Conservation (phyloP, 75 land plant genomes). For the Pinus tabuliformis region DNA sequence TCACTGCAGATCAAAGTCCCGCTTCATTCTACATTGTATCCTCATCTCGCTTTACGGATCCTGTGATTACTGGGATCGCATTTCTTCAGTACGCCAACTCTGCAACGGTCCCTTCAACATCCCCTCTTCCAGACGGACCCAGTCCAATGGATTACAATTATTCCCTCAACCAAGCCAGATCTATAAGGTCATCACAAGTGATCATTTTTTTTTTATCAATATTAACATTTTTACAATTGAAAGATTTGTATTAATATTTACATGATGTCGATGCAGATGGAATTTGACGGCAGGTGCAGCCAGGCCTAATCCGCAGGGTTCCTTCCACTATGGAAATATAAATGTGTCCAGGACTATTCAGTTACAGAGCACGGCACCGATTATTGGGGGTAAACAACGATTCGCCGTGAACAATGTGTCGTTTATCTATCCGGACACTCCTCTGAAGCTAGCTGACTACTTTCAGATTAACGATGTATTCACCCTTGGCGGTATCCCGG, state of each 20-base stretch:
- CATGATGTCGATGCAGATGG: constrained; percentile 35
- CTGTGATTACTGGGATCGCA: constrained; percentile 37
- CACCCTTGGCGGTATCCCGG: constrained; percentile 58
- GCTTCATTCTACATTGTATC: constrained; percentile 49
- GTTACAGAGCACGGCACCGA: constrained; percentile 56
- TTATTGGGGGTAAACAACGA: constrained; percentile 72
- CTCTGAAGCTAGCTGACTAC: constrained; percentile 82
- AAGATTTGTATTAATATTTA: too few species aligned
- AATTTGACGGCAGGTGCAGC: constrained; percentile 91
- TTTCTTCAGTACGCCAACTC: constrained; percentile 32
- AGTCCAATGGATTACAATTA: constrained; percentile 45
- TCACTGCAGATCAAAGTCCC: constrained; percentile 52
- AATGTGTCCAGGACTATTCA: constrained; percentile 50
- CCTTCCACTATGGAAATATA: constrained; percentile 85
- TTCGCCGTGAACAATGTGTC: constrained; percentile 86
- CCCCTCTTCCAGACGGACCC: constrained; percentile 34
- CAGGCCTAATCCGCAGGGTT: constrained; percentile 93
- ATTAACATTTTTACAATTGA: background rate
- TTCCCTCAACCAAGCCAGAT: constrained; percentile 74
- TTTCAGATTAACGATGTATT: constrained; percentile 76
- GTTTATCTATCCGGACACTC: constrained; percentile 64
- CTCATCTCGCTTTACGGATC: constrained; percentile 39
- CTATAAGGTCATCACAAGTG: constrained; percentile 38
- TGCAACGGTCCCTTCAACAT: constrained; percentile 9
- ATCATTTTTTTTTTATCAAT: background rate